Base-by-base conservation (phyloP, 139 green algal genomes). In the Zygnema cylindricum region DNA sequence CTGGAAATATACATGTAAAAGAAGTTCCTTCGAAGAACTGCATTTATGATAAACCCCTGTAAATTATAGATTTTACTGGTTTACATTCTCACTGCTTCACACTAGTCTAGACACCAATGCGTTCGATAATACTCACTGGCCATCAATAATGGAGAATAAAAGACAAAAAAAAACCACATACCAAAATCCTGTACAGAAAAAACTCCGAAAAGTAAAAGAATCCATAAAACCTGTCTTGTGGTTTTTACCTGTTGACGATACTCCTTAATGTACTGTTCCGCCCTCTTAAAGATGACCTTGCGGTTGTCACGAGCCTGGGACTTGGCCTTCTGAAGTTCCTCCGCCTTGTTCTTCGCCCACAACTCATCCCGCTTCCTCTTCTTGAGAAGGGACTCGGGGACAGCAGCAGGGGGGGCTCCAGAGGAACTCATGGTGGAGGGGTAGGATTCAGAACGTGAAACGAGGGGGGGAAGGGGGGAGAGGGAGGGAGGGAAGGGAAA, bases 261-360 rank as follows among this genome's bases (percentile, higher is more conserved):
- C 93, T 99, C 97, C 91, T 98, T 96, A n/a, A 98, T 96, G 92
- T 98, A 99, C 86, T 95, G 81, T 95, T 99, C 97, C 36, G 97
- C 97, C 43, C 96, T 93, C 94, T 99, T 99, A 93, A 99, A 98
- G 85, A 98, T 96, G 32, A 96, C 94, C 87, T 94, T 94, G 57
- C 95, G 86, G 11, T 92, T 95, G 23, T 90, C 86, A 43, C 90
- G 92, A 84, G 88, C 75, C 89, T 96, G 96, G 89, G 94, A 95
- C 84, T 95, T 93, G 40, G 92, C 78, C 55, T 78, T 84, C 39
- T 87, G 82, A 16, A 91, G 93, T 39, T 90, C 93, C 69, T 93
- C 94, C 2, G 94, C 94, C 92, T 94, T 95, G 89, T 96, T 93
- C 21, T 93, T 89, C 11, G 95, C 95, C 95, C 96, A 98, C 39